Evolutionary conservation across 2,329 filamentous ascomycete species (phyloP), one percentile per base, ranked within the genome.

Genomic region (Diatrype stigma): DNA sequence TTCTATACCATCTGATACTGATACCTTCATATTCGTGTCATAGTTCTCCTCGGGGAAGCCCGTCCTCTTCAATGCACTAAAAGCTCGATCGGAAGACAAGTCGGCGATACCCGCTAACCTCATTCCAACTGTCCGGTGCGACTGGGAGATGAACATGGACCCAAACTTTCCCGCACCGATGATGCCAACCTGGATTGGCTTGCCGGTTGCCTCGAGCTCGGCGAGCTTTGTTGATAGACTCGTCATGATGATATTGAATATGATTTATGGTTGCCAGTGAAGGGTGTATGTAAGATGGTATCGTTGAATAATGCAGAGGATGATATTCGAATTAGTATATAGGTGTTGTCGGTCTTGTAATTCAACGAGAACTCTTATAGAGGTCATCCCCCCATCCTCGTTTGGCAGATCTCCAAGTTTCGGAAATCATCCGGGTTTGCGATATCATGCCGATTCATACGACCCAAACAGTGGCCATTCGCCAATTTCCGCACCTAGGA

Each of bases 131-230:
- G 71, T 73, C 16, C 70, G 67, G 56, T 74, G 67, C 2, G 67
- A 69, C 61, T 76, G 73, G 6, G 73, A 73, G 47, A 75, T 71
- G 63, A 72, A 75, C 73, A 74, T 75, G 14, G 70, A 73, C 2
- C 72, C 73, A 49, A 75, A 75, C 53, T 75, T 75, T 49, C 73
- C 73, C 37, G 73, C 72, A 3, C 73, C 72, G 48, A 75, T 75
- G 51, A 75, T 66, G 44, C 71, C 73, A 34, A 75, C 68, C 48
- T 67, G 64, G 49, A 73, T 69, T 3, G 69, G 69, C 56, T 68
- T 71, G 51, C 71, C 70, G 35, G 58, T 60, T 35, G 62, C 63
- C 51, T 72, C 70, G 37, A 70, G 65, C 54, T 70, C 63, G 19
- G 68, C 69, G 45, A 73, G 67, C 59, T 72, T 74, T 8, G 65